Base-by-base conservation (phyloP, 75 land plant genomes). In the Sequoia sempervirens region DNA sequence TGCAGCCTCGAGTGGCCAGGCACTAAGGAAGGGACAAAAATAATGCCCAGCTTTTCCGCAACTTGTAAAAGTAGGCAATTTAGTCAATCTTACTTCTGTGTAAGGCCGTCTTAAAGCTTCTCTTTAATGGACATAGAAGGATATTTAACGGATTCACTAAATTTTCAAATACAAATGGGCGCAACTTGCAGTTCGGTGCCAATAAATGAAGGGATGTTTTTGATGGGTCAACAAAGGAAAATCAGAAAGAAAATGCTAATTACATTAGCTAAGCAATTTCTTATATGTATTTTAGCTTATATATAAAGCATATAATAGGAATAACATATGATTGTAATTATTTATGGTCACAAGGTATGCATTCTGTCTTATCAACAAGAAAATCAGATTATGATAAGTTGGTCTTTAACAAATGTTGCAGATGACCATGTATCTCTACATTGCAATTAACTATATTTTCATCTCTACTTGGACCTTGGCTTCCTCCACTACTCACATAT, bases 1-100 rank as follows among this genome's bases (percentile, higher is more conserved):
- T 81, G 82, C 54, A 54, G 9, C 82, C 36, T 81, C 82, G n/a
- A 81, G 82, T 54, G 66, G 82, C 18, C 82, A 81, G 66, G 23
- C 66, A 52, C 34, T 8, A 41, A 81, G 26, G 40, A 81, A 81
- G 32, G 82, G 73, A 12, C 82, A 81, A 32, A 61, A 81, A 36
- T 50, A 80, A 80, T 46, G 38, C 9, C n/a, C 70, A 28, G n/a
- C 70, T 26, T 47, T 28, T 30, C 4, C 50, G 34, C 17, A 81
- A 18, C n/a, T 81, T 13, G 23, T 18, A 47, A 17, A 50, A 36
- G 7, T 5, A 5, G 26, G 66, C 40, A 81, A 54, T 20, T 23
- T 15, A 40, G 0, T 23, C 23, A 41, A n/a, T 26, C 14, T 50
- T 8, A 32, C 36, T 70, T 70, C 32, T 70, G 73, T 12, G 2